These are phyloP conservation scores for Xerocomus spinulosus DNA, from an alignment of 768 basidiomycete genomes.

Conservation along the genomic window DNA sequence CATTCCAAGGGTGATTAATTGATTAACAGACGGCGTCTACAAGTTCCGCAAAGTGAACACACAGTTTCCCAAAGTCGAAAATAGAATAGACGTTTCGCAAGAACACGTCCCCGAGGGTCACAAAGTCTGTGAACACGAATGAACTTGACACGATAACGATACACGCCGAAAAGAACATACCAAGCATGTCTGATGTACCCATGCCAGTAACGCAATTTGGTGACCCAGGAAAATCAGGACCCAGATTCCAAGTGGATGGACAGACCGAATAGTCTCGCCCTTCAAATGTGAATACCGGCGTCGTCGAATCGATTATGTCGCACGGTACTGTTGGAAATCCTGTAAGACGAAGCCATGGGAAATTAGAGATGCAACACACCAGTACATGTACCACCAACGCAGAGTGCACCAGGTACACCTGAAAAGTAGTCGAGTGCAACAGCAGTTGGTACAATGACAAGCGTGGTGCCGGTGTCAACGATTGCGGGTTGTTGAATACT, in stretches of 20 bases:
- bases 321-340: slow-evolving; percentile 14
- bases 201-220: slow-evolving; percentile 32
- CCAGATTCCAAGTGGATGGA: slow-evolving; percentile 36
- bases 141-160: not conserved
- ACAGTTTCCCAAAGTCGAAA: slow-evolving; percentile 25
- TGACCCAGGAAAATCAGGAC: slow-evolving; percentile 16
- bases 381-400: slow-evolving; percentile 29
- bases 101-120: slow-evolving; percentile 29
- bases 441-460: slow-evolving; percentile 13
- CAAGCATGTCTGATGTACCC: not conserved
- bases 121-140: slow-evolving; percentile 8
- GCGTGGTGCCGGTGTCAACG: slow-evolving; percentile 32
- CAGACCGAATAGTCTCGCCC: slow-evolving; percentile 32
- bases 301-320: slow-evolving; percentile 14
- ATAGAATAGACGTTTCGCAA: slow-evolving; percentile 21
- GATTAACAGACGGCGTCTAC: not conserved
- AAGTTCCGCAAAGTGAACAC: slow-evolving; percentile 36
- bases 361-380: slow-evolving; percentile 8
- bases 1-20: too few relatives aligned
- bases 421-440: slow-evolving; percentile 23
- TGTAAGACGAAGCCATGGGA: not conserved
- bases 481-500: slow-evolving; percentile 16
- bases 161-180: slow-evolving; percentile 1
- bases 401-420: slow-evolving; percentile 19
- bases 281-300: slow-evolving; percentile 31